phyloP scores from a whole-genome alignment of 495 filamentous ascomycete species.

The Xylaria longipes region DNA sequence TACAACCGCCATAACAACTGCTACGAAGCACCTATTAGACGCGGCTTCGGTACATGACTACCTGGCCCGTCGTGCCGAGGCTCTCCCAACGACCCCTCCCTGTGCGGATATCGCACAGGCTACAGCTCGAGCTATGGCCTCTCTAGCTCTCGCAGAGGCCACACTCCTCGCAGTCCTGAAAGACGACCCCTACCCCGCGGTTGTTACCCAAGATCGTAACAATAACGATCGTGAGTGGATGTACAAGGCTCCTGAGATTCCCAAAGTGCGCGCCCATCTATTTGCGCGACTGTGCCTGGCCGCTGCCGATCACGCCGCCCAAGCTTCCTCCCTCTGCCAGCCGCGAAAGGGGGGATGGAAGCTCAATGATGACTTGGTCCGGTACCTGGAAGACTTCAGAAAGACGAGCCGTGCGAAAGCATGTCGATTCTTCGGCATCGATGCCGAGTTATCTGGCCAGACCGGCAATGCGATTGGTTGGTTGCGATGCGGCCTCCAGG shows the following conservation, averaged over 20 bases:
- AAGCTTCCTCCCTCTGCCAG: constrained; percentile 62
- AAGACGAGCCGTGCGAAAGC: constrained; percentile 79
- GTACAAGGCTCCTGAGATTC: constrained; percentile 83
- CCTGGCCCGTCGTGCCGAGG: constrained; percentile 57
- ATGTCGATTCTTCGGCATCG: constrained; percentile 87
- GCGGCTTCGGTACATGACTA: constrained; percentile 80
- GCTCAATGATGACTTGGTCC: constrained; percentile 67
- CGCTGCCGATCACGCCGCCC: constrained; percentile 68
- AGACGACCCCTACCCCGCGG: constrained; percentile 88
- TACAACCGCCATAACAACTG: constrained; percentile 70
- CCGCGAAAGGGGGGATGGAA: constrained; percentile 42
- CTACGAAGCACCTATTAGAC: constrained; percentile 78
- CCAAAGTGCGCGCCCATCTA: constrained; percentile 84
- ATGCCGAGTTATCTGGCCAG: constrained; percentile 81
- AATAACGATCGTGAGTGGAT: constrained; percentile 89
- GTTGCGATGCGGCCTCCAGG: constrained; percentile 73
- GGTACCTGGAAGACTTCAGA: constrained; percentile 76
- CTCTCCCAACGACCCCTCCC: constrained; percentile 40
- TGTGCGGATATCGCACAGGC: constrained; percentile 68
- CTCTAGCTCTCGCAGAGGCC: constrained; percentile 82
- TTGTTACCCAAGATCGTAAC: constrained; percentile 77
- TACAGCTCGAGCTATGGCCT: constrained; percentile 72
- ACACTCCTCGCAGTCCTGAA: constrained; percentile 89
- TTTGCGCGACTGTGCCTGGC: constrained; percentile 89
- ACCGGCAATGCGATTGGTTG: constrained; percentile 85